phyloP scores from a whole-genome alignment of 495 filamentous ascomycete genomes.

The Penicillium diatomitis region DNA sequence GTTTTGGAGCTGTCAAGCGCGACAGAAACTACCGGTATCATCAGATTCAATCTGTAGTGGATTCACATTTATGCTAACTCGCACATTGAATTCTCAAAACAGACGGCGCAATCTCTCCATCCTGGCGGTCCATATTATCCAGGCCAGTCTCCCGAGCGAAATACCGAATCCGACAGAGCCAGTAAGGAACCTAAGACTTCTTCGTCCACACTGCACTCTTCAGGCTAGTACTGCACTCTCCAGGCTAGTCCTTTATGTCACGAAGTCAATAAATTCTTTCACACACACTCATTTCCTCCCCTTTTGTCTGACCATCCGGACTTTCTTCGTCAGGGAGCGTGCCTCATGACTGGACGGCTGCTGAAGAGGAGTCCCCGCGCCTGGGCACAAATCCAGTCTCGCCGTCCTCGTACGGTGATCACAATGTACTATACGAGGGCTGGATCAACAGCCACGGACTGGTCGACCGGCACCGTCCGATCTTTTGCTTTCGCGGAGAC shows the following conservation, averaged over 20 bases:
- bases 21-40: constrained; percentile 31
- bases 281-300: too few relatives aligned
- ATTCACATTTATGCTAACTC: constrained; percentile 30
- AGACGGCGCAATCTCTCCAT: constrained; percentile 42
- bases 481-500: constrained; percentile 13
- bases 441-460: constrained; percentile 12
- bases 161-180: constrained; percentile 2
- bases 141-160: constrained; percentile 12
- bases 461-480: constrained; percentile 13
- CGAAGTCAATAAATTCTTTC: too few relatives aligned
- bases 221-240: too few relatives aligned
- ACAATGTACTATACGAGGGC: constrained; percentile 18
- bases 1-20: constrained; percentile 28
- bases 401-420: constrained; percentile 8
- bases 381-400: constrained; percentile 7
- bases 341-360: not conserved
- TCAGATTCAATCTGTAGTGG: constrained; percentile 15
- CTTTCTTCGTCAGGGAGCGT: constrained; percentile 2
- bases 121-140: constrained; percentile 44
- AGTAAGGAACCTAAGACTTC: constrained; percentile 13
- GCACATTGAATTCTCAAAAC: not conserved
- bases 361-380: constrained; percentile 11
- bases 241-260: too few relatives aligned
- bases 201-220: not conserved
- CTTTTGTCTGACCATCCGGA: not conserved